Conservation (phyloP, 2,329 filamentous ascomycete species). For the Trichoderma koningiopsis region DNA sequence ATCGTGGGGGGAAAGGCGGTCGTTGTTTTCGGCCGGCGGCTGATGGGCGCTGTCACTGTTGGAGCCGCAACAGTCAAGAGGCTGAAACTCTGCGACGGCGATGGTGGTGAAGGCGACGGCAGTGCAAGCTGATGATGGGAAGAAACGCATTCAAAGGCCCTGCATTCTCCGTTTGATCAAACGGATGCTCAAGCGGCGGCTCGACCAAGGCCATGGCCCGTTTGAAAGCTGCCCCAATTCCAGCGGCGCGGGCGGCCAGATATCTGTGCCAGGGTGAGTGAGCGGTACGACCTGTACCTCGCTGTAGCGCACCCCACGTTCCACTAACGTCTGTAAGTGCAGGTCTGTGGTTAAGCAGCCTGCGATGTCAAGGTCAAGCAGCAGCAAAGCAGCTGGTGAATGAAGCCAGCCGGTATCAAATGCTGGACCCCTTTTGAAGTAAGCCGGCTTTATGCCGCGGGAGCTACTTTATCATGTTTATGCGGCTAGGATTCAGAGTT, state of each 20-base stretch:
- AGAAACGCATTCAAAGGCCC: neutral
- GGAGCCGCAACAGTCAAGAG: neutral
- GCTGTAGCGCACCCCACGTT: constrained; percentile 19
- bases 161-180: neutral
- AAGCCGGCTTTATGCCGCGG: neutral
- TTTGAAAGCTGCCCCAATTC: constrained; percentile 14
- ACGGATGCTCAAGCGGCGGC: neutral
- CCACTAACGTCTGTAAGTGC: constrained; percentile 2
- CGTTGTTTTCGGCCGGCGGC: constrained; percentile 18
- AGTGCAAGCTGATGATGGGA: neutral
- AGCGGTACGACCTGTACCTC: neutral
- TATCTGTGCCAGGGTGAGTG: constrained; percentile 11
- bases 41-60: constrained; percentile 4
- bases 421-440: constrained; percentile 2
- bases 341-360: neutral
- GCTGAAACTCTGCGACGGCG: neutral
- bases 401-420: constrained; percentile 5
- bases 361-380: neutral
- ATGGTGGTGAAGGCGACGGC: neutral
- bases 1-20: constrained; percentile 20
- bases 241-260: constrained; percentile 20
- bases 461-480: constrained; percentile 20
- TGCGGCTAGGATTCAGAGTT: constrained; percentile 15
- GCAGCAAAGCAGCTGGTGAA: neutral
- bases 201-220: constrained; percentile 13